Evolutionary conservation across 2,329 filamentous ascomycete genomes (phyloP), one percentile per base, ranked within the genome.

Genomic region (Ascosphaera pollenicola): DNA sequence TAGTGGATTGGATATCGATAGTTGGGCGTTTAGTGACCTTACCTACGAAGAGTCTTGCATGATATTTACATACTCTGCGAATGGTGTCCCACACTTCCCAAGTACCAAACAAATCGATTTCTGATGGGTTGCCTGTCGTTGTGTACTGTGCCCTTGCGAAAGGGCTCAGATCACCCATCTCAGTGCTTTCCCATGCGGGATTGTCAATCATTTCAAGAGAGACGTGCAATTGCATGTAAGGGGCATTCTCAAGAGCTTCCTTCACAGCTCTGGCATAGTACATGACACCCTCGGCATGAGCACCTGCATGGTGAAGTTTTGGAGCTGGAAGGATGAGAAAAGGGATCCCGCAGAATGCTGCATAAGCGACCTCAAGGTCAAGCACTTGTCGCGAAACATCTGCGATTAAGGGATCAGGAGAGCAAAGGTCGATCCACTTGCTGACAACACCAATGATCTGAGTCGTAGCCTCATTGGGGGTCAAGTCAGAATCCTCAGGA

Each of bases 21-120:
- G 6, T 28, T 32, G 18, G 16, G 36, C 2, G 16, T 3, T 17
- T 28, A 41, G 17, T 36, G 40, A 51, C 55, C 82, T 64, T 76
- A 93, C 87, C 81, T 57, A 94, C 73, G 50, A 74, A 78, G 30
- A 98, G 66, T 54, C 83, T 73, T 41, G 69, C 61, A 56, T 77
- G 78, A 59, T 98, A 95, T 60, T 76, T 78, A 68, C 84, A 94
- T 41, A 83, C 65, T 39, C 75, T 77, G 39, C 89, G 71, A 50
- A 98, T 78, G 17, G 77, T 67, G 54, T 98, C 78, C 89, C 89
- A 98, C 1, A 79, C 77, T 57, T 95, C 85, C 91, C 91, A 98
- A 2, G 76, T 69, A 39, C 75, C 75, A 56, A 82, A 89, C 1
- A 79, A 56, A 49, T 87, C 78, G 43, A 76, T 61, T 10, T 10